Percentiles rank a stretch among this genome's conserved stretches.
Conservation (phyloP, 371 early-diverging fungal genomes). For the Mortierella sp. region DNA sequence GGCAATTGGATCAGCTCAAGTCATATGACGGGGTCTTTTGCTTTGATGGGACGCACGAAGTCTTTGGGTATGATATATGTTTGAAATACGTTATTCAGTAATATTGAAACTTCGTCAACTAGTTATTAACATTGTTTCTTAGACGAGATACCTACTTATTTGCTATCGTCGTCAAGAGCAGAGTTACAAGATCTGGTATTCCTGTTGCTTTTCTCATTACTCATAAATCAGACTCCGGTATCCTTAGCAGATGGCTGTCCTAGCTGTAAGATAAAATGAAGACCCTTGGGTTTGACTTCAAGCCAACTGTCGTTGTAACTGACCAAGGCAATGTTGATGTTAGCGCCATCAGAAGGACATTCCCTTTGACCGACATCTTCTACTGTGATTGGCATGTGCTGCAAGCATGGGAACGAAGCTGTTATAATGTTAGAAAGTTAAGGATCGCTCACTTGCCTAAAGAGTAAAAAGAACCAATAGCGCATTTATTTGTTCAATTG, state of each 20-base stretch:
- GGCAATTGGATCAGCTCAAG: constrained; percentile 26
- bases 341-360: constrained; percentile 9
- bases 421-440: neutral
- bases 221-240: neutral
- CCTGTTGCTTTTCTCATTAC: constrained; percentile 23
- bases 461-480: neutral
- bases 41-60: constrained; percentile 31
- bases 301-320: constrained; percentile 17
- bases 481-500: too few species aligned
- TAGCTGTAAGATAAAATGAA: neutral
- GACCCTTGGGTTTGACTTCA: neutral
- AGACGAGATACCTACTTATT: constrained; percentile 18
- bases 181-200: constrained; percentile 8
- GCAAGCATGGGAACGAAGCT: constrained; percentile 18
- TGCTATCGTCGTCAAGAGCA: constrained; percentile 23
- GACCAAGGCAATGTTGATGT: constrained; percentile 31
- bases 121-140: neutral
- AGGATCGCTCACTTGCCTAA: neutral
- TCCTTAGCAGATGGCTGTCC: constrained; percentile 15
- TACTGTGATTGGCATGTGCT: constrained; percentile 30
- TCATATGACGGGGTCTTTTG: constrained; percentile 10
- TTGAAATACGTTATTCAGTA: too few species aligned
- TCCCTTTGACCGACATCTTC: constrained; percentile 10
- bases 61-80: constrained; percentile 26
- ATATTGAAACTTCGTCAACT: too few species aligned